phyloP scores from a whole-genome alignment of 129 eudicot genomes.

The Lactuca sativa region DNA sequence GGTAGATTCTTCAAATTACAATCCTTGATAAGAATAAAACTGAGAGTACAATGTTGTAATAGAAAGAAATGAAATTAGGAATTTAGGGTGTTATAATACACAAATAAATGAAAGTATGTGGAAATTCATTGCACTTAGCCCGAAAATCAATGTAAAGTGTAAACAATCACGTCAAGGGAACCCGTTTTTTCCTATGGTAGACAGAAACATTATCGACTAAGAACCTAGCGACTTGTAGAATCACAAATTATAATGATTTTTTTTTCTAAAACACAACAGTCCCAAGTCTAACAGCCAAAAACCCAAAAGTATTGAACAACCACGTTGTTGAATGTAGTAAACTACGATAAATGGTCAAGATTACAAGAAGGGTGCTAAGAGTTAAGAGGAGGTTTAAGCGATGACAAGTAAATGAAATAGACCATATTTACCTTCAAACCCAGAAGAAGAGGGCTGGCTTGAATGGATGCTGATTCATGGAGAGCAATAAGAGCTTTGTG shows the following conservation, averaged over 20 bases:
- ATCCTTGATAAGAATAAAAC: too few species aligned
- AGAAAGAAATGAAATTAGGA: too few species aligned
- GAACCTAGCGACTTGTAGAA: neutral
- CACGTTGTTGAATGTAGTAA: neutral
- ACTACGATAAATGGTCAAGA: neutral
- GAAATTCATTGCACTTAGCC: too few species aligned
- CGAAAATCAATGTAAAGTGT: too few species aligned
- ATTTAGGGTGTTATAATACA: too few species aligned
- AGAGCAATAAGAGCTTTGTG: slow-evolving; percentile 40
- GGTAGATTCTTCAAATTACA: too few species aligned
- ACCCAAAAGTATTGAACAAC: neutral
- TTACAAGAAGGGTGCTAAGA: neutral
- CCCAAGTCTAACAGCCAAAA: neutral
- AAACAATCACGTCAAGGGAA: too few species aligned
- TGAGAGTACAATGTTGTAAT: too few species aligned
- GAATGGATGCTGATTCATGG: slow-evolving; percentile 44
- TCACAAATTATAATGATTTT: neutral
- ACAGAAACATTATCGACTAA: neutral
- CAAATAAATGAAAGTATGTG: too few species aligned
- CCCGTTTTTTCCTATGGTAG: too few species aligned
- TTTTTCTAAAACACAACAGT: neutral
- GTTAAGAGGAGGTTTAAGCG: neutral
- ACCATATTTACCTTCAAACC: slow-evolving; percentile 47
- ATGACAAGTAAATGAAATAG: neutral
- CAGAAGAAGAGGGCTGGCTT: slow-evolving; percentile 57